Evolutionary conservation across 805 yeast species (phyloP).

Genomic region (Isabelozyma heimii): DNA sequence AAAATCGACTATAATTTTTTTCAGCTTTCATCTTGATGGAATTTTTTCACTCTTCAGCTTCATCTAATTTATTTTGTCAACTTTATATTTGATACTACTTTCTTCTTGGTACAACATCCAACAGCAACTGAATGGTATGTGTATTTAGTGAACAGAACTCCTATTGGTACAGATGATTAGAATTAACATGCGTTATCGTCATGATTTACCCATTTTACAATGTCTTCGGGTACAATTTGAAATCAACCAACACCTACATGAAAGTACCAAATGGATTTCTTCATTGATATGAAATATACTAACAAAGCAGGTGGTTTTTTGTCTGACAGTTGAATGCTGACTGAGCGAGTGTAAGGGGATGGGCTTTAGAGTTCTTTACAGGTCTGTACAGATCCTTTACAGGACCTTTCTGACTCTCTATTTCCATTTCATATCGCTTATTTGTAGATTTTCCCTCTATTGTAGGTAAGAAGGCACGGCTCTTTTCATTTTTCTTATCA

Average conservation of each 20-base stretch:
- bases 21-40: neutral
- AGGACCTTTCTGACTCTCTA: no score
- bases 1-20: neutral
- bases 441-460: neutral
- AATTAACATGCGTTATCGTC: constrained; percentile 46
- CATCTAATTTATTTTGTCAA: no score
- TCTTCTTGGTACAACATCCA: no score
- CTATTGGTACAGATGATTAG: constrained; percentile 18
- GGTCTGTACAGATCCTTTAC: no score
- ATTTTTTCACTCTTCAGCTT: no score
- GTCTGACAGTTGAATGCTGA: no score
- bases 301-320: neutral
- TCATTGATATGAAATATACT: neutral
- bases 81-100: no score
- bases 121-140: no score
- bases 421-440: neutral
- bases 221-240: constrained; percentile 37
- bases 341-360: no score
- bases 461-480: neutral
- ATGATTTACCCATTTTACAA: constrained; percentile 36
- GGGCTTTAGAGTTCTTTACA: neutral
- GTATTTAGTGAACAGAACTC: neutral
- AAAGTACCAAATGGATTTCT: constrained; percentile 9
- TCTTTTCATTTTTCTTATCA: neutral
- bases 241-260: constrained; percentile 48